These are phyloP conservation scores for Tolypocladium pustulatum DNA, from an alignment of 2,329 filamentous ascomycete genomes.

Conservation along the genomic window DNA sequence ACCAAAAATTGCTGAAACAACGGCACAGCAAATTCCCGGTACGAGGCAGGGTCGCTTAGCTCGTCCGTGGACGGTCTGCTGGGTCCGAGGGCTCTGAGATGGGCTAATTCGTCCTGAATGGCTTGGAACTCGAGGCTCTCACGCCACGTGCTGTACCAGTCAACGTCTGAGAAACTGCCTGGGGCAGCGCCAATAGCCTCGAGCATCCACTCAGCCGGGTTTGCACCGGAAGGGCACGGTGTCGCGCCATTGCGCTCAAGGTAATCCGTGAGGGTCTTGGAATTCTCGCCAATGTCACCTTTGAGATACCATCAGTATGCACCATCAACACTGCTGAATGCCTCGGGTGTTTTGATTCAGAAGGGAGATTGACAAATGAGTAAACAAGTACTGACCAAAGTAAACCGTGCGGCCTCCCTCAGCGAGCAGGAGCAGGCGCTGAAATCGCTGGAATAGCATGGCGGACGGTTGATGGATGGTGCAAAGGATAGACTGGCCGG, in stretches of 20 bases:
- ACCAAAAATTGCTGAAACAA: conserved; percentile 42
- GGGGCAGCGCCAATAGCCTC: conserved; percentile 30
- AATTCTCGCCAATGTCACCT: conserved; percentile 12
- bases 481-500: conserved; percentile 36
- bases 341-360: no score
- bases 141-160: neutral
- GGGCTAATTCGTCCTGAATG: neutral
- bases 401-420: conserved; percentile 33
- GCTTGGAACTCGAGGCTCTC: neutral
- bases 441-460: conserved; percentile 34
- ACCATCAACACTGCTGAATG: no score
- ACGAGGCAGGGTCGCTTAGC: neutral
- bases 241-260: conserved; percentile 52
- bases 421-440: conserved; percentile 44
- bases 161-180: conserved; percentile 10
- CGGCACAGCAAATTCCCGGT: neutral
- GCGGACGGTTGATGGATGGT: conserved; percentile 40
- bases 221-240: conserved; percentile 40
- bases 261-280: conserved; percentile 33
- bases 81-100: neutral
- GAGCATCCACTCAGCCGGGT: conserved; percentile 61
- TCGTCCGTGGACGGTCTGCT: neutral
- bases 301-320: no score
- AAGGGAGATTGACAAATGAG: no score
- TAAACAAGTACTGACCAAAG: neutral